phyloP scores from a whole-genome alignment of 768 basidiomycete genomes.

The Pleurotus platypus region DNA sequence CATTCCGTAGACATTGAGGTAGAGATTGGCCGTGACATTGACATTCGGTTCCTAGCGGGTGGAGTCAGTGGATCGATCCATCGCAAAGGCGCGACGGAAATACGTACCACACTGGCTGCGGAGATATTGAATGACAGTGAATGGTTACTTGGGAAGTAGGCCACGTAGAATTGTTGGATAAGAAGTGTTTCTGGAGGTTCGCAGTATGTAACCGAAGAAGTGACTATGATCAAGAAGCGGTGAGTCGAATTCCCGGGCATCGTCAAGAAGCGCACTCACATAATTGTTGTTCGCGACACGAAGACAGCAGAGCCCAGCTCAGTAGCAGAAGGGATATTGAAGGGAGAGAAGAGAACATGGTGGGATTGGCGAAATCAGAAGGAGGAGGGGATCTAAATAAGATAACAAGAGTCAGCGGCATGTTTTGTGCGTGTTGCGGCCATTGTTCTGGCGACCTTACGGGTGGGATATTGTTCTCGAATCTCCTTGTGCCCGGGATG shows the following conservation, averaged over 20 bases:
- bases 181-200: slow-evolving; percentile 76
- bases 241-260: slow-evolving; percentile 9
- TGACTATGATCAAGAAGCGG: slow-evolving; percentile 43
- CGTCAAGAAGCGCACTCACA: background rate
- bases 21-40: slow-evolving; percentile 77
- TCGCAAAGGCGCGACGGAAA: too few relatives aligned
- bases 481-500: background rate
- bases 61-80: too few relatives aligned
- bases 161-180: slow-evolving; percentile 72
- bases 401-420: background rate
- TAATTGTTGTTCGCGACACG: slow-evolving; percentile 4
- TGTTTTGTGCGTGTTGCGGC: background rate
- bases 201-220: slow-evolving; percentile 87
- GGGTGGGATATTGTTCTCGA: background rate
- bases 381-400: slow-evolving; percentile 2
- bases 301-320: slow-evolving; percentile 14
- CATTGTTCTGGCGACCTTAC: slow-evolving; percentile 2
- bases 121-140: slow-evolving; percentile 84
- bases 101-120: slow-evolving; percentile 79
- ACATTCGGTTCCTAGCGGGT: slow-evolving; percentile 59
- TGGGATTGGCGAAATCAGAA: slow-evolving; percentile 20
- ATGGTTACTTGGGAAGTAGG: slow-evolving; percentile 65
- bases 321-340: slow-evolving; percentile 37
- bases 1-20: slow-evolving; percentile 87
- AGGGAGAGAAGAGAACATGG: slow-evolving; percentile 67